Evolutionary conservation across 208 protist genomes (phyloP).

Genomic region (Angomonas deanei): DNA sequence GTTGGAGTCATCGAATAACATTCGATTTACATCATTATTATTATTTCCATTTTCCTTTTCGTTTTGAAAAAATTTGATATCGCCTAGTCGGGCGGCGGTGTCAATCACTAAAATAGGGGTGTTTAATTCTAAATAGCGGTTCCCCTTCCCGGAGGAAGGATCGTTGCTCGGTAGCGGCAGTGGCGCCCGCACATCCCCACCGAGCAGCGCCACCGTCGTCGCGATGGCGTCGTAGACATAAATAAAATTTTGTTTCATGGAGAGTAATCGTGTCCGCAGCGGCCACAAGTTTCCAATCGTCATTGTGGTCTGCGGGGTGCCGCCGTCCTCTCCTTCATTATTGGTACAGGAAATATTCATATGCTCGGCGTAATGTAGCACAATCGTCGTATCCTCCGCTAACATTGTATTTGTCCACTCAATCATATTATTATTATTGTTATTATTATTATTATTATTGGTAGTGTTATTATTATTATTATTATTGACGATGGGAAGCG

Average conservation of each 20-base stretch:
- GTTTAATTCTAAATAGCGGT: constrained; percentile 11
- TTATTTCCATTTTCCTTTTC: background rate
- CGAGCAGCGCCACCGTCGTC: constrained; percentile 29
- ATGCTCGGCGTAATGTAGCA: constrained; percentile 43
- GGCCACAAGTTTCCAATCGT: constrained; percentile 31
- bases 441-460: too few relatives aligned
- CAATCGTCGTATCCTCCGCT: constrained; percentile 23
- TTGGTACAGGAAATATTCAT: constrained; percentile 7
- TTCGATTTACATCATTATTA: background rate
- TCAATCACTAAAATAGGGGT: constrained; percentile 45
- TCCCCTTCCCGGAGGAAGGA: background rate
- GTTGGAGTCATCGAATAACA: background rate
- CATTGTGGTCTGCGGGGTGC: constrained; percentile 4
- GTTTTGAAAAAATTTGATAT: background rate
- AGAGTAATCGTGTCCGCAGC: constrained; percentile 41
- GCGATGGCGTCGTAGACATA: constrained; percentile 53
- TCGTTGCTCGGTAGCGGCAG: too few relatives aligned
- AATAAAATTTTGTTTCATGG: constrained; percentile 32
- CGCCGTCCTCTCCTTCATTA: background rate
- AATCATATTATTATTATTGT: too few relatives aligned
- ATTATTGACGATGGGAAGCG: too few relatives aligned
- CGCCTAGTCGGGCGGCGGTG: constrained; percentile 5
- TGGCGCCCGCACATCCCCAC: constrained; percentile 9
- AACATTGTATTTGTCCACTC: constrained; percentile 6
- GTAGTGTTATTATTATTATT: too few relatives aligned